phyloP scores from a whole-genome alignment of 1,139 yeast species.

The Pichia cactophila region DNA sequence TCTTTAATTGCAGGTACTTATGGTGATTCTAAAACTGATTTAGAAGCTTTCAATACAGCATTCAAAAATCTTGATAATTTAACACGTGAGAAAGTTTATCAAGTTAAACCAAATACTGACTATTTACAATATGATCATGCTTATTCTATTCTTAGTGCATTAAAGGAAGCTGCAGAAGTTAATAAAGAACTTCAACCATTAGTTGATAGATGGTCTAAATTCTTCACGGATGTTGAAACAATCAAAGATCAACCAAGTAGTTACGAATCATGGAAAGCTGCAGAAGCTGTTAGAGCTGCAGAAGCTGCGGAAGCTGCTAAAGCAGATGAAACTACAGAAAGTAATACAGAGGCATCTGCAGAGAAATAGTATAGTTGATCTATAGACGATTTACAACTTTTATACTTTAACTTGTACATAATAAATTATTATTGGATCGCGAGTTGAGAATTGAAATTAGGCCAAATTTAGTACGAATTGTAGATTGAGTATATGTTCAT shows the following conservation, averaged over 20 bases:
- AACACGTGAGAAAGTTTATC: conserved; percentile 10
- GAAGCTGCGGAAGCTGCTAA: too few relatives aligned
- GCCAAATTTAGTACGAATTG: too few relatives aligned
- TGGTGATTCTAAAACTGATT: conserved; percentile 2
- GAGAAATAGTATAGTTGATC: too few relatives aligned
- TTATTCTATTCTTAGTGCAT: conserved; percentile 17
- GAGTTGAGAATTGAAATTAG: too few relatives aligned
- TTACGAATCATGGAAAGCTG: conserved; percentile 5
- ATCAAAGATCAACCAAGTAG: conserved; percentile 5
- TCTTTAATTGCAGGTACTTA: conserved; percentile 11
- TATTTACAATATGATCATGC: conserved; percentile 18
- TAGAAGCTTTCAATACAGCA: conserved; percentile 3
- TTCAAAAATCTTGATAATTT: conserved; percentile 6
- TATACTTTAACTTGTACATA: too few relatives aligned
- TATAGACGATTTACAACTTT: too few relatives aligned
- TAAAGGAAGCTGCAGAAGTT: conserved; percentile 12
- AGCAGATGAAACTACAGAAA: too few relatives aligned
- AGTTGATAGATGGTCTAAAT: conserved; percentile 8
- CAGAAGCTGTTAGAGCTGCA: not conserved
- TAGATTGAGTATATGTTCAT: too few relatives aligned
- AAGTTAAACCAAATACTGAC: conserved; percentile 6
- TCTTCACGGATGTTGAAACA: conserved; percentile 5
- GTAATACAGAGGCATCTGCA: too few relatives aligned
- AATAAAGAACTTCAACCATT: conserved; percentile 5
- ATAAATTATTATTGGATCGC: too few relatives aligned